Conservation (phyloP, 371 early-diverging fungal species). For the Thermomucor indicae-seudaticae region DNA sequence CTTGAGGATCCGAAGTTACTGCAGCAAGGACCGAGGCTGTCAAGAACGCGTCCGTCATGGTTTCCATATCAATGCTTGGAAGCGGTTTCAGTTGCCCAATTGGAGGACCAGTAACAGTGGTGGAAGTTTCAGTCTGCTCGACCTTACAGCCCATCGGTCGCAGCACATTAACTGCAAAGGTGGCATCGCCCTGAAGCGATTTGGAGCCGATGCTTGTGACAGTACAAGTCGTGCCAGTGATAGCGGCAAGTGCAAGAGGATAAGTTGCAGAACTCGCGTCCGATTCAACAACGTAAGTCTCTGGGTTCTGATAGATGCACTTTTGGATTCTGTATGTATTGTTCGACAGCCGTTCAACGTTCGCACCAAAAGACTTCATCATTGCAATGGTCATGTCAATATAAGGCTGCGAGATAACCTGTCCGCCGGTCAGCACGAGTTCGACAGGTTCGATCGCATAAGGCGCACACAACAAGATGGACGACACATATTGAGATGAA, state of each 20-base stretch:
- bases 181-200: constrained; percentile 90
- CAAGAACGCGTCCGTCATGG: constrained; percentile 98
- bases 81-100: constrained; percentile 72
- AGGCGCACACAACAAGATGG: constrained; percentile 93
- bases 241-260: constrained; percentile 96
- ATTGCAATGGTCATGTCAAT: constrained; percentile 98
- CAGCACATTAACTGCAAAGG: constrained; percentile 90
- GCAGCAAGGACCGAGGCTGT: constrained; percentile 94
- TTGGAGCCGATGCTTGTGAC: constrained; percentile 88
- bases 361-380: constrained; percentile 93
- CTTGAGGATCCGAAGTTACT: constrained; percentile 58
- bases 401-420: constrained; percentile 96
- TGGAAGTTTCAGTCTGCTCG: constrained; percentile 79
- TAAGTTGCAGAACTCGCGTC: constrained; percentile 98
- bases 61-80: constrained; percentile 90
- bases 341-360: constrained; percentile 69
- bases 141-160: constrained; percentile 91
- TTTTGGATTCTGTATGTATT: constrained; percentile 84
- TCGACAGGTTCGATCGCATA: constrained; percentile 82
- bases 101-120: constrained; percentile 89
- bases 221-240: constrained; percentile 85
- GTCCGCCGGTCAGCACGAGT: constrained; percentile 82
- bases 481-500: constrained; percentile 96
- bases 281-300: constrained; percentile 84
- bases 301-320: constrained; percentile 78